Conservation (phyloP, 2,329 filamentous ascomycete genomes). For the Chalaropsis ovoidea region DNA sequence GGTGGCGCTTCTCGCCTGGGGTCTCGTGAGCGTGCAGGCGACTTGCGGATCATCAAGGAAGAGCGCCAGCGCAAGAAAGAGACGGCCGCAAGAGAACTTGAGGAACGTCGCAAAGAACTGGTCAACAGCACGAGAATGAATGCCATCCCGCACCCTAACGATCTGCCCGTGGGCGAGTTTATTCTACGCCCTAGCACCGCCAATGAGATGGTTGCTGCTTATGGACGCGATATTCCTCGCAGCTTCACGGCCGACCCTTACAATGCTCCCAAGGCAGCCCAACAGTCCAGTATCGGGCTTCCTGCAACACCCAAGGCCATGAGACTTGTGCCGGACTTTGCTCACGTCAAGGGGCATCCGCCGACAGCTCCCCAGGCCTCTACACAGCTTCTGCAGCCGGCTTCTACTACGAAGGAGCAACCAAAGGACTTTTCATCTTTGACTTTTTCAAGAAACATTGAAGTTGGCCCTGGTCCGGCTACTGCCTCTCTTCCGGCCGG, state of each 20-base stretch:
- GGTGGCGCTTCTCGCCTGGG: conserved; percentile 24
- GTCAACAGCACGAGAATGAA: conserved; percentile 63
- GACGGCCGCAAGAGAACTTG: conserved; percentile 70
- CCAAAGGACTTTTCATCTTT: neutral
- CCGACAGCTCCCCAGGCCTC: conserved; percentile 7
- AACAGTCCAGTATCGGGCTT: conserved; percentile 55
- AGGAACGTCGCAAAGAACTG: conserved; percentile 75
- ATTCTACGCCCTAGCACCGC: conserved; percentile 30
- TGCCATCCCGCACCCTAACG: conserved; percentile 67
- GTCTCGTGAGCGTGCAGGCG: conserved; percentile 39
- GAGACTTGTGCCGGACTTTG: conserved; percentile 60
- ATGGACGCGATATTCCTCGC: conserved; percentile 43
- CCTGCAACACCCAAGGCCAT: conserved; percentile 87
- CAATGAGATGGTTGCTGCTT: conserved; percentile 29
- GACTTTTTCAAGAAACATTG: neutral
- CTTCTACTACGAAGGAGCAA: neutral
- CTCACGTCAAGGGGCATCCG: conserved; percentile 30
- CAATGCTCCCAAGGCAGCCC: conserved; percentile 40
- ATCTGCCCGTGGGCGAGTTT: conserved; percentile 35
- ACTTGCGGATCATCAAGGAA: conserved; percentile 46
- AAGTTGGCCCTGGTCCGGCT: conserved; percentile 40
- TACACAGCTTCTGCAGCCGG: neutral
- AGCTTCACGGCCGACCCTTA: conserved; percentile 57
- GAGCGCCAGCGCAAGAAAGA: conserved; percentile 60
- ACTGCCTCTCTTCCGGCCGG: conserved; percentile 43